phyloP scores from a whole-genome alignment of 768 basidiomycete species.

The Kwoniella dejecticola region DNA sequence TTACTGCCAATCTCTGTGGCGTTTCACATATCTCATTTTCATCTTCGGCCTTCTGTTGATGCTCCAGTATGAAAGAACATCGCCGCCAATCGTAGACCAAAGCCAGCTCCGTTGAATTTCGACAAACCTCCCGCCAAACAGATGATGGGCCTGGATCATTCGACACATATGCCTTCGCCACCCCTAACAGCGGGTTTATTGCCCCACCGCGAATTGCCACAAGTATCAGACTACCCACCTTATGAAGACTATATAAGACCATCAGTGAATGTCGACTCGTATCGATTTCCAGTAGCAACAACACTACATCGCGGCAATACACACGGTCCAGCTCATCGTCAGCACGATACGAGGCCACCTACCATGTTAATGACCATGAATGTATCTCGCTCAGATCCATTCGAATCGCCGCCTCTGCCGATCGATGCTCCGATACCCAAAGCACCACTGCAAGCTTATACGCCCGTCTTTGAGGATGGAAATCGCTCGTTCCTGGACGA shows the following conservation, averaged over 20 bases:
- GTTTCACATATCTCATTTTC: no score
- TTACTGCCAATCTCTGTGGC: no score
- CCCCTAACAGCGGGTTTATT: not conserved
- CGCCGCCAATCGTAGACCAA: not conserved
- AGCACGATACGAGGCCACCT: no score
- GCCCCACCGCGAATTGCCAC: not conserved
- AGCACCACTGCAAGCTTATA: slow-evolving; percentile 1
- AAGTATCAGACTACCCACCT: not conserved
- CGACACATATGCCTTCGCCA: slow-evolving; percentile 2
- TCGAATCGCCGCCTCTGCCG: slow-evolving; percentile 4
- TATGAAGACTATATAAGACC: not conserved
- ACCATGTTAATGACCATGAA: not conserved
- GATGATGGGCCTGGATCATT: not conserved
- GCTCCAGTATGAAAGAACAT: no score
- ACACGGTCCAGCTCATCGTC: no score
- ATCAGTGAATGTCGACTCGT: no score
- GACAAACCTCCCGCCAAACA: not conserved
- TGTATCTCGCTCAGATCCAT: no score
- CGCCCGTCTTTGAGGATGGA: slow-evolving; percentile 11
- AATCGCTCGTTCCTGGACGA: not conserved
- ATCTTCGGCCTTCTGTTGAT: no score
- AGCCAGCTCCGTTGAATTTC: not conserved
- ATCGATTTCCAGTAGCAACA: no score
- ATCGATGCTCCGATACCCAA: slow-evolving; percentile 4
- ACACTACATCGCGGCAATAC: no score